Percentiles rank a stretch among this genome's conserved stretches.
Evolutionary conservation across 148 eudicot species (phyloP).

Genomic region (Rhododendron henanense): DNA sequence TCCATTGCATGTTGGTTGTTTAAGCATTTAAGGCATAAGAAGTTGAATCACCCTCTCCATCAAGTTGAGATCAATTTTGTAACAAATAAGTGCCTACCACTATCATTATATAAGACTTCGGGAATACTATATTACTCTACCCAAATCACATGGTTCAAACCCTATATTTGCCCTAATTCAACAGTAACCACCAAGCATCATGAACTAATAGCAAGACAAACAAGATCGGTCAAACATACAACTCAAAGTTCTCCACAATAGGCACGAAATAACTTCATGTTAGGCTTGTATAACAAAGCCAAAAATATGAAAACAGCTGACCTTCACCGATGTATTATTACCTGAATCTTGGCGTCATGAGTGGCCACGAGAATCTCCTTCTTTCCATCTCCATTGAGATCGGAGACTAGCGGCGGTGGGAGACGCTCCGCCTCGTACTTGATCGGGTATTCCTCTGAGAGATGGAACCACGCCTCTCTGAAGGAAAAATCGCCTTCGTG

Average conservation of each 20-base stretch:
- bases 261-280: background rate
- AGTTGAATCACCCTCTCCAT: background rate
- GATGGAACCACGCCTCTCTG: conserved; percentile 91
- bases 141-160: background rate
- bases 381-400: conserved; percentile 93
- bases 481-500: conserved; percentile 96
- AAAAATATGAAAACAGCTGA: background rate
- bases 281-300: background rate
- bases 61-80: background rate
- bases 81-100: background rate
- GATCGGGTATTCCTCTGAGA: conserved; percentile 88
- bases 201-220: background rate
- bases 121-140: background rate
- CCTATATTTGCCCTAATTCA: background rate
- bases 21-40: background rate
- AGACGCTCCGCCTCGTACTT: conserved; percentile 91
- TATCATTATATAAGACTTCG: background rate
- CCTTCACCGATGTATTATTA: conserved; percentile 3
- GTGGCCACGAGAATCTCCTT: conserved; percentile 87
- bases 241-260: background rate
- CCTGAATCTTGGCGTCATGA: conserved; percentile 95
- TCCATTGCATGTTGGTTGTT: background rate
- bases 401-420: conserved; percentile 86
- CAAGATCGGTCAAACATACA: background rate
- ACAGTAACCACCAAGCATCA: background rate